Conservation (phyloP, 345 rosid species). For the sweet orange (Citrus sinensis) region DNA sequence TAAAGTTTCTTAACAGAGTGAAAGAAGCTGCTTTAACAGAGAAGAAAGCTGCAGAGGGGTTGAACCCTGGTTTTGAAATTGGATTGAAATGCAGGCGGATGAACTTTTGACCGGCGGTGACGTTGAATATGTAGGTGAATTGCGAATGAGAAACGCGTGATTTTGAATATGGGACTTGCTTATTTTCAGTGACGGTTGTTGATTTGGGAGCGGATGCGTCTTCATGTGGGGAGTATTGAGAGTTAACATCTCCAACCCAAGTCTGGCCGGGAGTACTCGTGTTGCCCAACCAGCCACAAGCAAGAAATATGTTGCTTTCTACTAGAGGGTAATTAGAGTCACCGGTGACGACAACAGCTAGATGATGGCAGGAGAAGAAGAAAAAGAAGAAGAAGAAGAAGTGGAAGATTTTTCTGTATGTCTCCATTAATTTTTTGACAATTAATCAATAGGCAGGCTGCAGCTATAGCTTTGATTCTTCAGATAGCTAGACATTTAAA, state of each 20-base stretch:
- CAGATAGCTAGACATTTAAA: too few relatives aligned
- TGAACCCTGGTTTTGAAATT: not conserved
- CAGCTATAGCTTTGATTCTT: too few relatives aligned
- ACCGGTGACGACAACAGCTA: not conserved
- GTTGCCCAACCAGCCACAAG: not conserved
- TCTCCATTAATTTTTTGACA: not conserved
- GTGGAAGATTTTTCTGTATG: not conserved
- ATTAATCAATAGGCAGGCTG: too few relatives aligned
- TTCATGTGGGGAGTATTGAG: not conserved
- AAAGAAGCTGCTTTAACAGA: slow-evolving; percentile 16
- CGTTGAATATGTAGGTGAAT: not conserved
- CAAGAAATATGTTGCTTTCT: not conserved
- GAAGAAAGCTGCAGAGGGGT: slow-evolving; percentile 15
- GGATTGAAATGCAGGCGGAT: slow-evolving; percentile 24
- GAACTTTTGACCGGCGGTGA: slow-evolving; percentile 19
- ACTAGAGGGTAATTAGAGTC: not conserved
- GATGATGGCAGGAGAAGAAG: not conserved
- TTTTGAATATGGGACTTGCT: not conserved
- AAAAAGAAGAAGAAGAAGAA: not conserved
- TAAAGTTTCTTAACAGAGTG: slow-evolving; percentile 7
- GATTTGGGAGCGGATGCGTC: not conserved
- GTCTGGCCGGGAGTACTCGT: not conserved
- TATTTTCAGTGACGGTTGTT: fast-evolving
- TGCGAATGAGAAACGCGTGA: not conserved
- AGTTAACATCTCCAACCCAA: not conserved